These are phyloP conservation scores for Globisporangium mamillatum DNA, from an alignment of 352 stramenopile species.

Conservation along the genomic window DNA sequence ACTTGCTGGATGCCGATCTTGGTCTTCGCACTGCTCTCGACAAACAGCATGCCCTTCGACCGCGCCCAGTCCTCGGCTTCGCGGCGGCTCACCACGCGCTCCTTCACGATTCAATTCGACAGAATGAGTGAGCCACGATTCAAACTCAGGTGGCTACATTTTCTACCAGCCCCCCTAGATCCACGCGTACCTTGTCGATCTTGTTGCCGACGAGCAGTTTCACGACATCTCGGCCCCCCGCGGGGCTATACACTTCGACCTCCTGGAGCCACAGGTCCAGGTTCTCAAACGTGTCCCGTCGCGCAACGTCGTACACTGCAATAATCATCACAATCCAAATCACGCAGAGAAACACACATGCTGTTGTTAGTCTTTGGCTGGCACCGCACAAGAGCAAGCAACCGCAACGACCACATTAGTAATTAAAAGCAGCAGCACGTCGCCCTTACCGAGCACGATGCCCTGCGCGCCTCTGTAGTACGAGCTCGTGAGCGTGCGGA, in stretches of 20 bases:
- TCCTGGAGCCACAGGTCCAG: slow-evolving; percentile 97
- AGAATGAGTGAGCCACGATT: not conserved
- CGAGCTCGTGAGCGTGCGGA: slow-evolving; percentile 95
- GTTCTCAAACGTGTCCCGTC: slow-evolving; percentile 97
- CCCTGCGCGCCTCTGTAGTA: slow-evolving; percentile 98
- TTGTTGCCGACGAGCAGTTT: slow-evolving; percentile 99
- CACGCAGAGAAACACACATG: not conserved
- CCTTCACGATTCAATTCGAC: slow-evolving; percentile 40
- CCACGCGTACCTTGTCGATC: slow-evolving; percentile 74
- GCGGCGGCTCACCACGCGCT: slow-evolving; percentile 90
- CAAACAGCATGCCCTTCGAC: slow-evolving; percentile 97
- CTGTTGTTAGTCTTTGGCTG: not conserved
- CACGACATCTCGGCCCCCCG: slow-evolving; percentile 93
- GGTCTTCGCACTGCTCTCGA: slow-evolving; percentile 97
- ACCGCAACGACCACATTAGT: not conserved
- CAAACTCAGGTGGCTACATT: not conserved
- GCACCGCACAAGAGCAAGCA: not conserved
- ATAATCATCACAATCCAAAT: not conserved
- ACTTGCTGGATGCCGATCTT: slow-evolving; percentile 93
- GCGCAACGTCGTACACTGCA: slow-evolving; percentile 95
- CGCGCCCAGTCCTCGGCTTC: slow-evolving; percentile 95
- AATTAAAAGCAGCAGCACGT: too few species aligned
- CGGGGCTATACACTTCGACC: slow-evolving; percentile 96
- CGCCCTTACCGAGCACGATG: slow-evolving; percentile 90
- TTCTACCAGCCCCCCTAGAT: not conserved